These are phyloP conservation scores for Backusella sp. DNA, from an alignment of 192 early-diverging fungal species.

Conservation along the genomic window DNA sequence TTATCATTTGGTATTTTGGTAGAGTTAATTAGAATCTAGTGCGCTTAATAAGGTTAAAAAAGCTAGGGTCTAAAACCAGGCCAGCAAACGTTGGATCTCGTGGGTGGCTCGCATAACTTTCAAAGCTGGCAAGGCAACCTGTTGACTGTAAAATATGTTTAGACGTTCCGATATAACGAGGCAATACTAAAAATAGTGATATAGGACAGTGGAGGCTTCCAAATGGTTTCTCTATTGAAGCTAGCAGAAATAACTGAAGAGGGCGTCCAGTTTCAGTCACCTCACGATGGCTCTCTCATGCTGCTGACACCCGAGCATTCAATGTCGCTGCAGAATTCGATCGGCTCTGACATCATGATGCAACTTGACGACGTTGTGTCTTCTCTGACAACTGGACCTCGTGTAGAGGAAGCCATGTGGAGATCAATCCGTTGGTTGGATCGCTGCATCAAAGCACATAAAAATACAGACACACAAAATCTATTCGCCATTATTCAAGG, in stretches of 20 bases:
- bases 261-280: constrained; percentile 83
- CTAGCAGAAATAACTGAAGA: constrained; percentile 83
- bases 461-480: constrained; percentile 69
- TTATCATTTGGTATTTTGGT: constrained; percentile 67
- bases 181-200: background rate
- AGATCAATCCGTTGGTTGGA: constrained; percentile 88
- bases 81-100: constrained; percentile 67
- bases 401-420: constrained; percentile 90
- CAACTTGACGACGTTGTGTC: constrained; percentile 89
- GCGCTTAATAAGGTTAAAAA: background rate
- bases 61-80: constrained; percentile 49
- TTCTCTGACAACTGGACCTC: constrained; percentile 73
- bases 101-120: constrained; percentile 77
- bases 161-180: background rate
- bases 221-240: constrained; percentile 88
- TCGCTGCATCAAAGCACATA: constrained; percentile 75
- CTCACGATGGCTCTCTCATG: constrained; percentile 77
- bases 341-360: constrained; percentile 91
- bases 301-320: constrained; percentile 86
- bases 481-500: constrained; percentile 90
- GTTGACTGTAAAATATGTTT: constrained; percentile 52
- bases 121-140: constrained; percentile 80
- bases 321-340: constrained; percentile 81
- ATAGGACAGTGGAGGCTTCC: constrained; percentile 79
- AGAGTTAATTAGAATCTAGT: background rate